Evolutionary conservation across 2,329 filamentous ascomycete species (phyloP).

Genomic region (Colletotrichum cereale): DNA sequence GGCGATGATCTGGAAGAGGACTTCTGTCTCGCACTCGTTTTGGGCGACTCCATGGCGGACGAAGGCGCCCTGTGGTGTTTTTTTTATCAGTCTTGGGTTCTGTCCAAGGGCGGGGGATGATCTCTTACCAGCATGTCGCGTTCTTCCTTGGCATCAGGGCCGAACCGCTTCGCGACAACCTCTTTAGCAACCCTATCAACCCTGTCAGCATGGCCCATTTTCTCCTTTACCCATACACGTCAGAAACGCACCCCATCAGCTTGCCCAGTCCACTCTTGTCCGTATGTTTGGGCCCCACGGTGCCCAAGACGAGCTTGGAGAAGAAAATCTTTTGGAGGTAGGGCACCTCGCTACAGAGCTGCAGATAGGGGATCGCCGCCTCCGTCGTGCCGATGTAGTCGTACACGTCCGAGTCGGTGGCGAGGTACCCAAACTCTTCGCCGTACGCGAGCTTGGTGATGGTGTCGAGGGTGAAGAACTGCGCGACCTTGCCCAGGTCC

Average conservation of each 20-base stretch:
- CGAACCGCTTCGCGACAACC: conserved; percentile 48
- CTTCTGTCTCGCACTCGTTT: conserved; percentile 48
- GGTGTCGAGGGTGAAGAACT: conserved; percentile 63
- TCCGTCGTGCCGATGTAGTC: conserved; percentile 56
- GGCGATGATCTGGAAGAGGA: conserved; percentile 46
- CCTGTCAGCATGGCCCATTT: not conserved
- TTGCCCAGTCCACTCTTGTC: conserved; percentile 38
- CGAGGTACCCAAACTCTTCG: conserved; percentile 57
- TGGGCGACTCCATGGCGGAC: conserved; percentile 54
- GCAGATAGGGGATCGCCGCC: conserved; percentile 53
- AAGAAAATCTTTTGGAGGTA: conserved; percentile 44
- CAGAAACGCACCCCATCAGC: conserved; percentile 41
- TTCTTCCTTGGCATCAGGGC: conserved; percentile 44
- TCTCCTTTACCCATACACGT: conserved; percentile 14
- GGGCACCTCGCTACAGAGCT: conserved; percentile 49
- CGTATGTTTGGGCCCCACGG: conserved; percentile 42
- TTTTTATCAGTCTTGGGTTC: not conserved
- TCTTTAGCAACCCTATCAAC: conserved; percentile 49
- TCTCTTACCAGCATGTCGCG: conserved; percentile 51
- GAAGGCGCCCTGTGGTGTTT: conserved; percentile 48
- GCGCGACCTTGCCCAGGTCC: conserved; percentile 57
- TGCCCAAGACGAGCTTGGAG: conserved; percentile 44
- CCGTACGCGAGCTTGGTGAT: conserved; percentile 63
- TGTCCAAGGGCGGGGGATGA: rapidly evolving
- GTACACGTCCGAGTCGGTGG: conserved; percentile 56